Percentiles rank a stretch among this genome's conserved stretches.
Evolutionary conservation across 345 rosid genomes (phyloP).

Genomic region (Draba incana): DNA sequence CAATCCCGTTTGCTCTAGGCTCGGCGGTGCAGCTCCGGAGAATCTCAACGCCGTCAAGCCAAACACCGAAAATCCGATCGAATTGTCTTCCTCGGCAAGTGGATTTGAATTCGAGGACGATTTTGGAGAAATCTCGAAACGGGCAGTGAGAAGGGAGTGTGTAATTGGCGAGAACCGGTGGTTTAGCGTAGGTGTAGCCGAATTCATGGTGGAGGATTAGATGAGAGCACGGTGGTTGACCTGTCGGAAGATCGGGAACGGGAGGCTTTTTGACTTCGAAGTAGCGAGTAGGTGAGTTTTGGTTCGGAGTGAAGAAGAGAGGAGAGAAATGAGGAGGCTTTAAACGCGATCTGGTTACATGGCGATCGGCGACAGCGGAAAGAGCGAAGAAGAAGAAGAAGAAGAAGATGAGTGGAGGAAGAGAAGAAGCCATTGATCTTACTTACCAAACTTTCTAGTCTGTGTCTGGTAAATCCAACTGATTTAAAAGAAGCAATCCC

Average conservation of each 20-base stretch:
- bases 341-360: constrained; percentile 44
- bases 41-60: constrained; percentile 90
- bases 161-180: constrained; percentile 75
- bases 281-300: constrained; percentile 54
- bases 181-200: constrained; percentile 63
- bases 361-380: constrained; percentile 47
- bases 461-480: constrained; percentile 14
- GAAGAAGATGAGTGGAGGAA: constrained; percentile 35
- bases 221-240: constrained; percentile 57
- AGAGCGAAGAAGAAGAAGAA: constrained; percentile 44
- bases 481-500: neutral
- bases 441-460: neutral
- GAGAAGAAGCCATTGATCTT: constrained; percentile 50
- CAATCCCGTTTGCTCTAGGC: constrained; percentile 67
- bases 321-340: constrained; percentile 43
- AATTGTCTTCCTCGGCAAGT: constrained; percentile 77
- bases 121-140: constrained; percentile 57
- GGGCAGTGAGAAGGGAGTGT: constrained; percentile 66
- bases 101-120: constrained; percentile 80
- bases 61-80: constrained; percentile 86
- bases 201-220: constrained; percentile 71
- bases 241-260: constrained; percentile 34
- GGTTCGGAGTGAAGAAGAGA: constrained; percentile 30
- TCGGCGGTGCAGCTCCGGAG: constrained; percentile 96
- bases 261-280: constrained; percentile 82